Base-by-base conservation (phyloP, 2,329 filamentous ascomycete species). In the Lachnellula hyalina region DNA sequence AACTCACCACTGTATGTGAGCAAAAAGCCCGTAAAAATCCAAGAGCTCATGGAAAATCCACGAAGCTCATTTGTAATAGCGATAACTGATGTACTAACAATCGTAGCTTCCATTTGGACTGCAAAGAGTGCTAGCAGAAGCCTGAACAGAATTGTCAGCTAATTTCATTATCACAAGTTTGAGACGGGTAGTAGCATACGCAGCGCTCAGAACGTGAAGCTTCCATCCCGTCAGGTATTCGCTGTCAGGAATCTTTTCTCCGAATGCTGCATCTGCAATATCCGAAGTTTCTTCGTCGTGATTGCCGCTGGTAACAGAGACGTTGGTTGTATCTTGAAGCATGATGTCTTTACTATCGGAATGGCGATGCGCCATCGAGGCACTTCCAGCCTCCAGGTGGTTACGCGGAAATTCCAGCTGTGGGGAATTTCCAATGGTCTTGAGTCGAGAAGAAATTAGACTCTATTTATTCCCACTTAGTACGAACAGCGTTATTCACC, bases 201-300 rank as follows among this genome's bases (percentile, higher is more conserved):
- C 46, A 28, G 25, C n/a, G 28, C 21, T 47, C n/a, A 47, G 11
- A 32, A 49, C 14, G 25, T 49, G 34, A 14, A 36, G 47, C 34
- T 49, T 49, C 47, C 47, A 49, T 19, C 47, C 47, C 32, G n/a
- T 19, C 5, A 49, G n/a, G 34, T 49, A 49, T 25, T 35, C 47
- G 19, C 17, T 15, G 4, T 49, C 47, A 7, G 47, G 34, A 5
- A 47, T 34, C 9, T n/a, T 47, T 12, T 47, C 42, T 19, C 15
- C 38, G 1, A 9, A 8, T 19, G 38, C 17, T 9, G 1, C 38
- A 41, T 41, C 38, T 19, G 17, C 19, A 14, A 19, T 12, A 19
- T 44, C 41, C 3, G 41, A 17, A 21, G 11, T 19, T 44, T 44
- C n/a, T 19, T 44, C 41, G n/a, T 21, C n/a, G n/a, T 40, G 36